Conservation (phyloP, 225 moss, liverwort and hornwort genomes). For the Sphagnum contortum region DNA sequence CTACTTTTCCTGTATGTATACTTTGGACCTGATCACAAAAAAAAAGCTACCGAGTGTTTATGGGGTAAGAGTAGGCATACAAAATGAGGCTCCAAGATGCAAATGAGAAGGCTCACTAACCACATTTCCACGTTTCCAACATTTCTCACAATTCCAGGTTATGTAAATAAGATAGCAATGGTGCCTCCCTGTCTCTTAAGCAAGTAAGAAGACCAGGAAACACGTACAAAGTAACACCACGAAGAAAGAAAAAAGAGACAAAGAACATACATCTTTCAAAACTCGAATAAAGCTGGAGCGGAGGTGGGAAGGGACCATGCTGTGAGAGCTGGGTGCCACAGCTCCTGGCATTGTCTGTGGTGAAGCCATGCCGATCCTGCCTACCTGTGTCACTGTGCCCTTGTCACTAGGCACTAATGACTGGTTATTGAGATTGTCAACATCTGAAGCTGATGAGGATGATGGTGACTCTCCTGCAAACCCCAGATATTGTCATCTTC, state of each 20-base stretch:
- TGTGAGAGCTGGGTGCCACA: conserved; percentile 35
- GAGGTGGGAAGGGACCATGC: conserved; percentile 50
- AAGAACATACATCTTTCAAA: conserved; percentile 57
- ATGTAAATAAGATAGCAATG: no score
- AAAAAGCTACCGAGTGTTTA: no score
- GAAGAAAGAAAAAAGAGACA: conserved; percentile 1
- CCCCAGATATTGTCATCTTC: neutral
- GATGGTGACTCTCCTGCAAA: conserved; percentile 95
- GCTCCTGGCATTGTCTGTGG: conserved; percentile 51
- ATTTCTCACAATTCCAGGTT: no score
- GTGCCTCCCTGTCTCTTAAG: no score
- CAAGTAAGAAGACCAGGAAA: no score
- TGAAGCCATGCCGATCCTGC: conserved; percentile 34
- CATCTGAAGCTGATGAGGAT: conserved; percentile 92
- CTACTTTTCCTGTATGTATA: no score
- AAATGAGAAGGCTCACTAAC: no score
- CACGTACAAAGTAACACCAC: no score
- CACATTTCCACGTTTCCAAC: no score
- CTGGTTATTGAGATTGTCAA: conserved; percentile 68
- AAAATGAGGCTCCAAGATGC: no score
- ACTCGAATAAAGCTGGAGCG: conserved; percentile 46
- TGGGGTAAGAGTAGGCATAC: no score
- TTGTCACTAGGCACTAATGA: conserved; percentile 51
- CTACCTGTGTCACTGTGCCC: conserved; percentile 23
- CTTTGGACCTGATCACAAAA: no score